Evolutionary conservation across 202 grass and related monocot genomes (phyloP).

Genomic region (Bolboschoenoplectus hybrid): DNA sequence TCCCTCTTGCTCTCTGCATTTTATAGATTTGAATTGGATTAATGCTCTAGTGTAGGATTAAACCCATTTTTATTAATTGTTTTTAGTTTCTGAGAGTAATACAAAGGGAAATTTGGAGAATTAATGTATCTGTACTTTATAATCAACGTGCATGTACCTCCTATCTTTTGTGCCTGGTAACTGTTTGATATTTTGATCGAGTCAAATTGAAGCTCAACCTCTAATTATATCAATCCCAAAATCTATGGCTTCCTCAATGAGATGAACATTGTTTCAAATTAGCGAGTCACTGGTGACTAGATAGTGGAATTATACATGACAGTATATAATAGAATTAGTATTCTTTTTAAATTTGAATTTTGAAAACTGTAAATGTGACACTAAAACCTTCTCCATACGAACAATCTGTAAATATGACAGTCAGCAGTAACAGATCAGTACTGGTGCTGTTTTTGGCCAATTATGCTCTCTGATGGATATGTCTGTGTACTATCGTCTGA

Average conservation of each 20-base stretch:
- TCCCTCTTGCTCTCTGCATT: not conserved
- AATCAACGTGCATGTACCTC: too few relatives aligned
- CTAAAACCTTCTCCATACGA: not conserved
- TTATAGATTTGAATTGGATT: not conserved
- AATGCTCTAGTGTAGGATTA: not conserved
- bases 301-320: not conserved
- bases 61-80: not conserved
- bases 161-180: not conserved
- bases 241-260: not conserved
- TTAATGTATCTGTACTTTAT: too few relatives aligned
- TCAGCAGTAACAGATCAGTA: not conserved
- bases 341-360: not conserved
- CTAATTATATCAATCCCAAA: not conserved
- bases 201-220: not conserved
- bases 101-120: not conserved
- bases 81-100: not conserved
- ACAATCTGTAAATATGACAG: too few relatives aligned
- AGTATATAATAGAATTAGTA: not conserved
- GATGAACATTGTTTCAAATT: not conserved
- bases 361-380: not conserved
- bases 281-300: not conserved
- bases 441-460: not conserved
- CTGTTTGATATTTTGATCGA: not conserved
- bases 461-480: not conserved
- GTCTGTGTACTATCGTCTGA: not conserved